phyloP scores from a whole-genome alignment of 2,329 filamentous ascomycete species.

The Eutypella sp. region DNA sequence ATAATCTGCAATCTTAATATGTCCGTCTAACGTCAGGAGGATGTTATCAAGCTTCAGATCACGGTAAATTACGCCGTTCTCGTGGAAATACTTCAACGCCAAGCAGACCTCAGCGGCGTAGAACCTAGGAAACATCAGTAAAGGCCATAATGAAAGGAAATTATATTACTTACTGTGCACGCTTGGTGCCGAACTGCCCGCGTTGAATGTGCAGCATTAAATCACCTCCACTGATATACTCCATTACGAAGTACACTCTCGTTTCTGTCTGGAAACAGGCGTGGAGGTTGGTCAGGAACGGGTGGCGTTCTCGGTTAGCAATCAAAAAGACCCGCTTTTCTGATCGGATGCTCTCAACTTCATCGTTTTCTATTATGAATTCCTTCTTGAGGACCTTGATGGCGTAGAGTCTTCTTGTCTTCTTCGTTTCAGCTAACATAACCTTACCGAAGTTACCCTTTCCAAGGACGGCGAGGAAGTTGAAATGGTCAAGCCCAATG shows the following conservation, averaged over 20 bases:
- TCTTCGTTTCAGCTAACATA: conserved; percentile 98
- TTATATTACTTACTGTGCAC: conserved; percentile 70
- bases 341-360: conserved; percentile 95
- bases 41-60: conserved; percentile 94
- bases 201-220: conserved; percentile 98
- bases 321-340: conserved; percentile 97
- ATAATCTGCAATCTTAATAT: conserved; percentile 98
- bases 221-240: conserved; percentile 97
- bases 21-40: conserved; percentile 85
- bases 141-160: not conserved
- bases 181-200: conserved; percentile 90
- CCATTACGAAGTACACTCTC: conserved; percentile 98
- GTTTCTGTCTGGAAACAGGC: conserved; percentile 99
- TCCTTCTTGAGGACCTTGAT: conserved; percentile 99
- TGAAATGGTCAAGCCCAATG: conserved; percentile 97
- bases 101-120: conserved; percentile 97
- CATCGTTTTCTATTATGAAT: conserved; percentile 99
- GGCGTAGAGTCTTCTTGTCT: conserved; percentile 84
- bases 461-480: conserved; percentile 94
- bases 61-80: conserved; percentile 98
- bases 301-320: conserved; percentile 93
- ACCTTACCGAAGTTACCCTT: conserved; percentile 99
- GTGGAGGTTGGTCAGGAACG: conserved; percentile 90
- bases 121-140: conserved; percentile 53
- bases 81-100: conserved; percentile 97